These are phyloP conservation scores for Mycena vulgaris DNA, from an alignment of 768 basidiomycete genomes.

Conservation along the genomic window DNA sequence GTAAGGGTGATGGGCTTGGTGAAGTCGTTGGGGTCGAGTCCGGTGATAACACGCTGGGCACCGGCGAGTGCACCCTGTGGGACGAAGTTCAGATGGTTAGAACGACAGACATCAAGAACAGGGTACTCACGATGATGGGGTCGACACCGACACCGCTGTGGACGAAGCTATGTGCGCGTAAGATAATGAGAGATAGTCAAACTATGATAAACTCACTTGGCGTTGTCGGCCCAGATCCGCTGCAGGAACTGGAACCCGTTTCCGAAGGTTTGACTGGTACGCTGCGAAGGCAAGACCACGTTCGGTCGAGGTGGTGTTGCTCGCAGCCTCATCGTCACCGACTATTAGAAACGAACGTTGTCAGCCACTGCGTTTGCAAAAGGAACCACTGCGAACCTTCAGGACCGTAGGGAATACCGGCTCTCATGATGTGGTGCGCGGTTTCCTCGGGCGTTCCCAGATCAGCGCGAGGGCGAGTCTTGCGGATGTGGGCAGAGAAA, in stretches of 20 bases:
- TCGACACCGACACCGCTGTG: slow-evolving; percentile 9
- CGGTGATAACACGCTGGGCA: slow-evolving; percentile 20
- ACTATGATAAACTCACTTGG: slow-evolving; percentile 12
- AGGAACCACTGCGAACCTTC: slow-evolving; percentile 29
- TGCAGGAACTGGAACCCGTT: slow-evolving; percentile 39
- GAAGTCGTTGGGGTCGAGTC: slow-evolving; percentile 30
- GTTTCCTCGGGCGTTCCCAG: slow-evolving; percentile 33
- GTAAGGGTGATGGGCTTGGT: slow-evolving; percentile 15
- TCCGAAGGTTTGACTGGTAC: slow-evolving; percentile 35
- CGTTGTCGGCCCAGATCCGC: slow-evolving; percentile 34
- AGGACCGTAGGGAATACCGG: slow-evolving; percentile 54
- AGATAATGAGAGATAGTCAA: not conserved
- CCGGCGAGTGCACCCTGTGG: slow-evolving; percentile 5
- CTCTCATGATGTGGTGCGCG: slow-evolving; percentile 47
- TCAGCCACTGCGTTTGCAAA: slow-evolving; percentile 4
- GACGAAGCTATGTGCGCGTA: slow-evolving; percentile 11
- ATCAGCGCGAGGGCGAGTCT: slow-evolving; percentile 46
- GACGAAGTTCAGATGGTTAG: not conserved
- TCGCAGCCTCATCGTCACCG: not conserved
- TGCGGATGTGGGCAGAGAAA: slow-evolving; percentile 30
- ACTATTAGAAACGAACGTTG: not conserved
- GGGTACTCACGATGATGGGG: slow-evolving; percentile 12
- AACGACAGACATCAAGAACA: not conserved
- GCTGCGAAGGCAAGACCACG: slow-evolving; percentile 38
- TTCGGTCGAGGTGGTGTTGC: slow-evolving; percentile 23